Conservation (phyloP, 2,329 filamentous ascomycete species). For the Purpureocillium takamizusanense region DNA sequence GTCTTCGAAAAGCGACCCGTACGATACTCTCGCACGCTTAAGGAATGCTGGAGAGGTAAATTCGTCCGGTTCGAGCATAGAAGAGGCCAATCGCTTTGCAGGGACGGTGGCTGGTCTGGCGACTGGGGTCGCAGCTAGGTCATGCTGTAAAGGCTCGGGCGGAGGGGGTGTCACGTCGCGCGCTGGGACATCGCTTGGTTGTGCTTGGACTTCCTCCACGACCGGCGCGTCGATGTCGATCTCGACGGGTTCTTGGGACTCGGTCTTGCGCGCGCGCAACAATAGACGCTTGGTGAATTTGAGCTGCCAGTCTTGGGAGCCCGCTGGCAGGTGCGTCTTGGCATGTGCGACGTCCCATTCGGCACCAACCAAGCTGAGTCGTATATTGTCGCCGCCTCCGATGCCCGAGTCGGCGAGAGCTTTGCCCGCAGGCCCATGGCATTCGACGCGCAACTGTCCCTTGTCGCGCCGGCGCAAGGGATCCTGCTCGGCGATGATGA, state of each 20-base stretch:
- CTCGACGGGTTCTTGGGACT: slow-evolving; percentile 35
- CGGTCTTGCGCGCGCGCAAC: slow-evolving; percentile 31
- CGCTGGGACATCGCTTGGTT: background rate
- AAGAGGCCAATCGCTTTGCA: slow-evolving; percentile 23
- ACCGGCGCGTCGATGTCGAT: slow-evolving; percentile 40
- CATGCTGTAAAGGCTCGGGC: background rate
- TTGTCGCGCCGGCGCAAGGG: slow-evolving; percentile 66
- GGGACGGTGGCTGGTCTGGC: slow-evolving; percentile 9
- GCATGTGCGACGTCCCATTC: slow-evolving; percentile 50
- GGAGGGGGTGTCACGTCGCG: background rate
- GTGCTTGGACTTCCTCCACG: slow-evolving; percentile 8
- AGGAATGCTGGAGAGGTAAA: slow-evolving; percentile 75
- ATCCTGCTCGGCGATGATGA: slow-evolving; percentile 78
- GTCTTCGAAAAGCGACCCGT: slow-evolving; percentile 56
- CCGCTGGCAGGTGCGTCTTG: slow-evolving; percentile 37
- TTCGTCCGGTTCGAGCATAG: slow-evolving; percentile 34
- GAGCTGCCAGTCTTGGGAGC: slow-evolving; percentile 49
- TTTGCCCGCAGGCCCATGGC: slow-evolving; percentile 62
- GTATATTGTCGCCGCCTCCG: slow-evolving; percentile 69
- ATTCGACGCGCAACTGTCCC: slow-evolving; percentile 74
- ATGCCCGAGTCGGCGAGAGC: slow-evolving; percentile 57
- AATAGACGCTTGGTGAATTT: slow-evolving; percentile 41
- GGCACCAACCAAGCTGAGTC: slow-evolving; percentile 59
- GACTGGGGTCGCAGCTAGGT: slow-evolving; percentile 3
- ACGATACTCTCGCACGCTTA: slow-evolving; percentile 61